Evolutionary conservation across 2,329 filamentous ascomycete species (phyloP).

Genomic region (Phyllosticta paracitricarpa): DNA sequence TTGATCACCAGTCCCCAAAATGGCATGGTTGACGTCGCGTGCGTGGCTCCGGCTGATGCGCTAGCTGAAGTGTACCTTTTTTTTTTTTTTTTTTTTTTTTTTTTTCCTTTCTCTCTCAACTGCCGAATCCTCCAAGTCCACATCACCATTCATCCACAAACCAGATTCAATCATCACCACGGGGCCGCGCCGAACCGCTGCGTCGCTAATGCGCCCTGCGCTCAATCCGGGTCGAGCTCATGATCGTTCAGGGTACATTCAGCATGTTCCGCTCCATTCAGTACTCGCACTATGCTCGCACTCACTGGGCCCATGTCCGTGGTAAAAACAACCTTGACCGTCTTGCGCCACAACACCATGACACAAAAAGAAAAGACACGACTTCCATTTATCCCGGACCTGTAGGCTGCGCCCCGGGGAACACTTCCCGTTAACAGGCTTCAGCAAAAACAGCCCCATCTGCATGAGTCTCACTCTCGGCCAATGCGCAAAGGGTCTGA

Average conservation of each 20-base stretch:
- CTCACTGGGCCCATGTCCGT: not conserved
- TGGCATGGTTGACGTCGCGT: constrained; percentile 4
- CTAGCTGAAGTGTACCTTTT: not conserved
- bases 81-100: too few relatives aligned
- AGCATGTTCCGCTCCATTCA: constrained; percentile 1
- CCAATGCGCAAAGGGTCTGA: not conserved
- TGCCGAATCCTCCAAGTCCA: not conserved
- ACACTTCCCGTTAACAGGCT: not conserved
- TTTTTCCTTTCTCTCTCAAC: not conserved
- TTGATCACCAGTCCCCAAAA: not conserved
- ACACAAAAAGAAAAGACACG: not conserved
- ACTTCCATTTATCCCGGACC: not conserved
- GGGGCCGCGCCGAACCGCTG: constrained; percentile 5
- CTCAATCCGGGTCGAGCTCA: not conserved
- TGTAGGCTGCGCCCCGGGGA: not conserved
- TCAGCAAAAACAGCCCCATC: not conserved
- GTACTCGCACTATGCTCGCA: not conserved
- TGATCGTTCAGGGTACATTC: not conserved
- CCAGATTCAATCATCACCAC: not conserved
- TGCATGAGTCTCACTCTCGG: not conserved
- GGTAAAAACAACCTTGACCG: not conserved
- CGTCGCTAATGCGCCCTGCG: not conserved
- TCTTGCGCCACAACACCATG: not conserved
- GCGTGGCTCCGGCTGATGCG: constrained; percentile 4
- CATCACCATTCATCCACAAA: not conserved